phyloP scores from a whole-genome alignment of 306 rosid species.

The Trichosanthes cucumerina region DNA sequence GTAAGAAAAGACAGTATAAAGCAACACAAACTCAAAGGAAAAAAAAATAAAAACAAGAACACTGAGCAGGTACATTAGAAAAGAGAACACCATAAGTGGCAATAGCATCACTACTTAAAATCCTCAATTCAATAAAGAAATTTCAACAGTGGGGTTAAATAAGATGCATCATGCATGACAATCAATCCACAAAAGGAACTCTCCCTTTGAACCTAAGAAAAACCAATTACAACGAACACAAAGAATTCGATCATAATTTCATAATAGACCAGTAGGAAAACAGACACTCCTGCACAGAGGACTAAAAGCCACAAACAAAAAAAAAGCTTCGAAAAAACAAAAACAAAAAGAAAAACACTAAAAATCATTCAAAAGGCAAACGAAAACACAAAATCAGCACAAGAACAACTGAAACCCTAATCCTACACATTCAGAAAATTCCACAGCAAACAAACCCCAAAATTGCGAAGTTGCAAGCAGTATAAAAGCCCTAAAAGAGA shows the following conservation, averaged over 20 bases:
- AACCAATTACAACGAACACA: not conserved
- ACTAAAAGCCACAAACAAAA: not conserved
- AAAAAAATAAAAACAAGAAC: not conserved
- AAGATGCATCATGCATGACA: not conserved
- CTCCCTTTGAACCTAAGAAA: not conserved
- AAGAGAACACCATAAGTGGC: not conserved
- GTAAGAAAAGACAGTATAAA: not conserved
- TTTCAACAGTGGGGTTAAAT: not conserved
- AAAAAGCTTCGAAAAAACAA: not conserved
- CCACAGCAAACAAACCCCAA: not conserved
- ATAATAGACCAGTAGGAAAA: not conserved
- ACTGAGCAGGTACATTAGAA: not conserved
- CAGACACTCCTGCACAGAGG: not conserved
- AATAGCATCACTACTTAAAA: not conserved
- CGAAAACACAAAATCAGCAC: not conserved
- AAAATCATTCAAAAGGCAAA: slow-evolving; percentile 6
- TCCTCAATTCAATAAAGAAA: not conserved
- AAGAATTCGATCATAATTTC: not conserved
- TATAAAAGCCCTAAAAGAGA: not conserved
- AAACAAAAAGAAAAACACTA: not conserved
- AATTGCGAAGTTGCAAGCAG: not conserved
- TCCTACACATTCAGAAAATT: slow-evolving; percentile 9
- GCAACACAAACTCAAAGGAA: not conserved
- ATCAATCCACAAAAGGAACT: not conserved
- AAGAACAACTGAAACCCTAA: slow-evolving; percentile 40